Base-by-base conservation (phyloP, 176 grass and related monocot species). In the Areca catechu region DNA sequence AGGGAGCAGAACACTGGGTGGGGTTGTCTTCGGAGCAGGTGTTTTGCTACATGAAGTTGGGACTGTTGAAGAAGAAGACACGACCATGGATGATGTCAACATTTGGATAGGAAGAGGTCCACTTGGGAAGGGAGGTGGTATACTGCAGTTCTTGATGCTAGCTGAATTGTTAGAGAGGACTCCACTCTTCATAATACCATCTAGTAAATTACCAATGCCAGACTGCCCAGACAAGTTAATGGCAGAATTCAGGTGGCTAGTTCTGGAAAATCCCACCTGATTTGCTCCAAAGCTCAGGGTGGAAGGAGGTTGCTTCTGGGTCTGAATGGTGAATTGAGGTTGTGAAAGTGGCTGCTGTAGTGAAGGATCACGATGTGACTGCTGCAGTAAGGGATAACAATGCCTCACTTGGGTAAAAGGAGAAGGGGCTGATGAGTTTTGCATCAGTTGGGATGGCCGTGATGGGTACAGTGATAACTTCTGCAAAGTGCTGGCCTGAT, bases 171-270 rank as follows among this genome's bases (percentile, higher is more conserved):
- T 85, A 15, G 63, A 76, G 62, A 76, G 72, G 51, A 82, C 74
- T 56, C 82, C 82, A 73, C 86, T 76, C 56, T 73, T 90, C 52
- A 90, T 20, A 49, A 85, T 76, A 70, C 71, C 82, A 71, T 82
- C 82, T 63, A 90, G 76, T 22, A 90, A 76, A 62, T 69, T 79
- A 61, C 68, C 82, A n/a, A 82, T 54, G 15, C 43, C 73, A 48
- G 58, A 22, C 54, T 79, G 63, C 58, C 71, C 58, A 51, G 71
- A 67, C 15, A 24, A 60, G 66, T 49, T 49, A 70, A 54, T 47
- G 22, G 68, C 43, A 22, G 19, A 19, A 74, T 57, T 50, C 30
- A 71, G 52, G 56, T 79, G 66, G 66, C 22, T 79, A 30, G 75
- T 72, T 52, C 67, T 47, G 21, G 71, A 53, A 17, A 65, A 53